Base-by-base conservation (phyloP, 345 rosid species). In the Salix udensis region DNA sequence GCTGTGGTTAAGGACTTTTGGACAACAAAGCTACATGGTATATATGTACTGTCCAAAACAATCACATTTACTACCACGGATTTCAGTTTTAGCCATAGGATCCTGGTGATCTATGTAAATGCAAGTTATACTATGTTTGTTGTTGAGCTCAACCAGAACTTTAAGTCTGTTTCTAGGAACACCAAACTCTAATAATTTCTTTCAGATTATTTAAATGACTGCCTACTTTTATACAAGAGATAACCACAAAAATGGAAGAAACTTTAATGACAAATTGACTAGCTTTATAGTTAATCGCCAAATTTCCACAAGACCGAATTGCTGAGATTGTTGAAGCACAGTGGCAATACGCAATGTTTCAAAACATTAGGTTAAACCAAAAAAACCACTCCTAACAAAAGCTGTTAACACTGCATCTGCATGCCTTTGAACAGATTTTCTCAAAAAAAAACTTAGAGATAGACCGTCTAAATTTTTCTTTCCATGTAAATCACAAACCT, bases 401-500 rank as follows among this genome's bases (percentile, higher is more conserved):
- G 13, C 7, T 48, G 40, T 36, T 34, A 46, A 31, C n/a, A 26
- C 44, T 40, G 14, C 8, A 42, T 46, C 44, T 44, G 7, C 24
- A 26, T 16, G 30, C 21, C 40, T 64, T 31, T 46, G 37, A 28
- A 18, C 26, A 18, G 31, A 14, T 39, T 37, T 67, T 73, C 52
- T 12, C 12, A 34, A 50, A 69, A 70, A 1, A 61, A 61, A 12
- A 2, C 30, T 26, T 1, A 26, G 48, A 37, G n/a, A 4, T 24
- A 40, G 62, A 23, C 37, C 23, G 14, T 30, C 24, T 40, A 61
- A 26, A 40, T 74, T 44, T 64, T 18, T 74, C n/a, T 39, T 64
- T 42, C 67, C 24, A 44, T 48, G 37, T 34, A 52, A 75, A 37
- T 68, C 34, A 28, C 68, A 76, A 68, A 55, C n/a, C 28, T 60